Conservation (phyloP, 208 protist genomes). For the Acanthamoeba lugdunensis region DNA sequence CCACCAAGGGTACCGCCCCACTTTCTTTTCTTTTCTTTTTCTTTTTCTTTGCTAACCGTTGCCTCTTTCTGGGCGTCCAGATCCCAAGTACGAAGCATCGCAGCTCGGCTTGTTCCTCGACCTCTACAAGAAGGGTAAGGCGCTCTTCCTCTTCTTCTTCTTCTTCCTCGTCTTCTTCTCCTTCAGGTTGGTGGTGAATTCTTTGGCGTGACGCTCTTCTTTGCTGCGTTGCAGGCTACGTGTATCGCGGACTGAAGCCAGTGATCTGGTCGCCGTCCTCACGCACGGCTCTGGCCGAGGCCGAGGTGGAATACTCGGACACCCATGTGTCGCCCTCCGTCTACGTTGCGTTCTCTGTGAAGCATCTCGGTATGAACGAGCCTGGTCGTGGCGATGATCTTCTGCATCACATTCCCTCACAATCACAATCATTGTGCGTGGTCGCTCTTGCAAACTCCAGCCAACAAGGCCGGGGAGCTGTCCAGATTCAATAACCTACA, state of each 20-base stretch:
- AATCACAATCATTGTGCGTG: no score
- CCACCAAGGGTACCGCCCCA: slow-evolving; percentile 76
- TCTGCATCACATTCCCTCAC: background rate
- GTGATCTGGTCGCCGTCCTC: slow-evolving; percentile 89
- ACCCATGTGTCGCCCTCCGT: slow-evolving; percentile 79
- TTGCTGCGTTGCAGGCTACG: slow-evolving; percentile 71
- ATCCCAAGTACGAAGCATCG: slow-evolving; percentile 81
- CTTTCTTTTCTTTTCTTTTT: background rate
- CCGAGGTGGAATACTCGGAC: slow-evolving; percentile 90
- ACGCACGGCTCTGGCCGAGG: slow-evolving; percentile 87
- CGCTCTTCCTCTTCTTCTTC: background rate
- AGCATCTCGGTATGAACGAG: background rate
- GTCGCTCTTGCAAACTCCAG: background rate
- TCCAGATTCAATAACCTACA: background rate
- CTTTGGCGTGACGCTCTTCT: background rate
- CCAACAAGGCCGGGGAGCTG: background rate
- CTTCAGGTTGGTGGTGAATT: background rate
- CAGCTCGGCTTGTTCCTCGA: slow-evolving; percentile 85
- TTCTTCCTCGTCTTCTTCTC: background rate
- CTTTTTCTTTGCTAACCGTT: background rate
- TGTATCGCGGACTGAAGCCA: slow-evolving; percentile 87
- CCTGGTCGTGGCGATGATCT: background rate
- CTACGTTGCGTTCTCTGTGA: slow-evolving; percentile 82
- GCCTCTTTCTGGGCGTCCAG: slow-evolving; percentile 31
- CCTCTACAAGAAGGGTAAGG: slow-evolving; percentile 78